These are phyloP conservation scores for Mediolabrus comicus DNA, from an alignment of 108 stramenopile genomes.

Conservation along the genomic window DNA sequence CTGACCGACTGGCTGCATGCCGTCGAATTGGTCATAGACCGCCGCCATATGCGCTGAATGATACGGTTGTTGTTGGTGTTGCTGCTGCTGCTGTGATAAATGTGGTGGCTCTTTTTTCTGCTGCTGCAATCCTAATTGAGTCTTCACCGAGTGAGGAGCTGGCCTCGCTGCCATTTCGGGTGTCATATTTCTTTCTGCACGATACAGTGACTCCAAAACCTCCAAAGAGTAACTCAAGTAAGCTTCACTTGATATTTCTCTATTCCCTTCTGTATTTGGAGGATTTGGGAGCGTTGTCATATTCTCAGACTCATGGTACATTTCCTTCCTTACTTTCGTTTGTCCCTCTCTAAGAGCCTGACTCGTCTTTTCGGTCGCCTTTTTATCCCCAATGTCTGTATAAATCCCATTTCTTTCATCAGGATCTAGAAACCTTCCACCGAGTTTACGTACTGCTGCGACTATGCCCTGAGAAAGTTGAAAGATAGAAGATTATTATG, in stretches of 20 bases:
- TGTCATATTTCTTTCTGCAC: slow-evolving; percentile 15
- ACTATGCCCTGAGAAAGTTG: slow-evolving; percentile 29
- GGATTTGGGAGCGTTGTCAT: not conserved
- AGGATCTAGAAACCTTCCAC: slow-evolving; percentile 36
- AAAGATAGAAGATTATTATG: not conserved
- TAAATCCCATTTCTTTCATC: slow-evolving; percentile 28
- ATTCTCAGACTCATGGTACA: slow-evolving; percentile 4
- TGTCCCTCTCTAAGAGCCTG: slow-evolving; percentile 45
- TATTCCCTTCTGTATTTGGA: not conserved
- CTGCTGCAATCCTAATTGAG: not conserved
- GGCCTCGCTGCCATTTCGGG: not conserved
- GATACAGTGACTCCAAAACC: slow-evolving; percentile 27
- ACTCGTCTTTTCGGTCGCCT: slow-evolving; percentile 38
- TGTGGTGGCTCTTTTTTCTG: too few species aligned
- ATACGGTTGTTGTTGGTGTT: not conserved
- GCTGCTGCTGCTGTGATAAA: too few species aligned
- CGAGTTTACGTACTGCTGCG: slow-evolving; percentile 23
- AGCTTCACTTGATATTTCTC: slow-evolving; percentile 13
- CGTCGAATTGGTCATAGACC: not conserved
- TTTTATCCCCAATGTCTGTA: slow-evolving; percentile 44
- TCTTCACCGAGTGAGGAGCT: not conserved
- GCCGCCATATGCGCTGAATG: not conserved
- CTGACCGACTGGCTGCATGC: not conserved
- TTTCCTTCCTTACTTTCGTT: slow-evolving; percentile 26
- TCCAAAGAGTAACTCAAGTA: slow-evolving; percentile 26